phyloP scores from a whole-genome alignment of 2,329 filamentous ascomycete genomes.

The Diaporthe longicolla region DNA sequence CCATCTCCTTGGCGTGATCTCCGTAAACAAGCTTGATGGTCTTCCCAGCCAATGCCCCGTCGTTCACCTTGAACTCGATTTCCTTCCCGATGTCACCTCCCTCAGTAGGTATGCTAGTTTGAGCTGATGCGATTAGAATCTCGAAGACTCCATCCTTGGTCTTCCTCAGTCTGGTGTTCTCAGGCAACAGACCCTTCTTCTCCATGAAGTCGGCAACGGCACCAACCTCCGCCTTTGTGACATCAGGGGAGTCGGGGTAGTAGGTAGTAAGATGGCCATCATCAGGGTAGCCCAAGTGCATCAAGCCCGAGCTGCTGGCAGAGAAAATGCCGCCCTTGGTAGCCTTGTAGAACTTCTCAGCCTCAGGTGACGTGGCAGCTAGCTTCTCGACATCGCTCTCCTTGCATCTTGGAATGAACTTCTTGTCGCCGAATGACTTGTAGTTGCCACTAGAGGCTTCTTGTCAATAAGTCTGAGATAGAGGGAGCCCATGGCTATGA shows the following conservation, averaged over 20 bases:
- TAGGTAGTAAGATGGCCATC: slow-evolving; percentile 85
- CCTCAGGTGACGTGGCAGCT: slow-evolving; percentile 71
- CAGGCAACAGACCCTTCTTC: slow-evolving; percentile 77
- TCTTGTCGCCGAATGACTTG: slow-evolving; percentile 88
- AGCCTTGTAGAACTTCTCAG: slow-evolving; percentile 74
- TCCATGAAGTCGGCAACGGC: slow-evolving; percentile 81
- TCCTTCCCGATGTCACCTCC: slow-evolving; percentile 80
- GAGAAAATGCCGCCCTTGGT: slow-evolving; percentile 82
- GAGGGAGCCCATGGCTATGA: no score
- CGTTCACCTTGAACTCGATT: slow-evolving; percentile 70
- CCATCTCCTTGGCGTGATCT: slow-evolving; percentile 81
- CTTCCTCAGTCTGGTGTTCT: slow-evolving; percentile 84
- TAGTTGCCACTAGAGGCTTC: slow-evolving; percentile 78
- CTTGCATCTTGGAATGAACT: slow-evolving; percentile 82
- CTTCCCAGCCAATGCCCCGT: slow-evolving; percentile 74
- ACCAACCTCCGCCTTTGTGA: slow-evolving; percentile 82
- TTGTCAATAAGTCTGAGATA: not conserved
- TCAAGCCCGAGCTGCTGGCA: slow-evolving; percentile 71
- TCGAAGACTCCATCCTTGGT: slow-evolving; percentile 75
- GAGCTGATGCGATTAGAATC: slow-evolving; percentile 80
- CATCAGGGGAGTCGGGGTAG: slow-evolving; percentile 81
- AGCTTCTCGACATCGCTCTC: slow-evolving; percentile 76
- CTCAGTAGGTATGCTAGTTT: slow-evolving; percentile 69
- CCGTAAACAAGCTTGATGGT: slow-evolving; percentile 81
- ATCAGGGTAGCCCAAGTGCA: slow-evolving; percentile 83